These are phyloP conservation scores for Agapanthus africanus DNA, from an alignment of 106 monocot species.

Conservation along the genomic window DNA sequence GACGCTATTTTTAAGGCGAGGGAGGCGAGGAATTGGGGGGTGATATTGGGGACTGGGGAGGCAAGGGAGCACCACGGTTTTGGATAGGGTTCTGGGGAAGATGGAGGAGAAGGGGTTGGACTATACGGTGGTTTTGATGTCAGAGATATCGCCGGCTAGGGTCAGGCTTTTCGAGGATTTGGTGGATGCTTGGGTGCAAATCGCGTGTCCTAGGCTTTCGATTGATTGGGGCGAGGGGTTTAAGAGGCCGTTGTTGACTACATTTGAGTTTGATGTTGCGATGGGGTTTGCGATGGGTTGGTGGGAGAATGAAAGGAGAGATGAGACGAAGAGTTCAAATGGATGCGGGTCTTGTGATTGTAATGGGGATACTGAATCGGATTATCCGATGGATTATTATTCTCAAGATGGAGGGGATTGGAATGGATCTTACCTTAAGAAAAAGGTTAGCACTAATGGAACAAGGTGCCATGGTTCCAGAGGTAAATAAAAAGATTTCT, in stretches of 20 bases:
- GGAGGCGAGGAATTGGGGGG: conserved; percentile 72
- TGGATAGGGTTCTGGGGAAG: conserved; percentile 56
- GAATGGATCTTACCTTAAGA: conserved; percentile 75
- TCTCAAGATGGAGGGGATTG: conserved; percentile 97
- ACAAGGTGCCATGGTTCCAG: background rate
- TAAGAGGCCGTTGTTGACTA: conserved; percentile 71
- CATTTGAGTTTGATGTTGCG: conserved; percentile 91
- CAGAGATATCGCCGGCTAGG: conserved; percentile 83
- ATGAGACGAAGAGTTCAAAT: conserved; percentile 3
- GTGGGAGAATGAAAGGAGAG: conserved; percentile 66
- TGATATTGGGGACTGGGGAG: conserved; percentile 87
- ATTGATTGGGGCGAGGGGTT: conserved; percentile 99
- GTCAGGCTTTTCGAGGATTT: conserved; percentile 73
- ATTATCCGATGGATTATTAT: conserved; percentile 99
- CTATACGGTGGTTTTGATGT: conserved; percentile 83
- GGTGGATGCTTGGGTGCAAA: conserved; percentile 98
- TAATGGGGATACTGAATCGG: conserved; percentile 19
- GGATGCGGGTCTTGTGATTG: conserved; percentile 20
- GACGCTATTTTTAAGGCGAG: conserved; percentile 47
- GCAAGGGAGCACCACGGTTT: conserved; percentile 75
- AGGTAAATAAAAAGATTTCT: too few relatives aligned
- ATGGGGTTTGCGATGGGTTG: conserved; percentile 72
- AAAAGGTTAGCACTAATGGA: conserved; percentile 31
- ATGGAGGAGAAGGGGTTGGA: conserved; percentile 86
- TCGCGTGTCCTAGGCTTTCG: conserved; percentile 90